phyloP scores from a whole-genome alignment of 768 basidiomycete genomes.

The Russula sp. region DNA sequence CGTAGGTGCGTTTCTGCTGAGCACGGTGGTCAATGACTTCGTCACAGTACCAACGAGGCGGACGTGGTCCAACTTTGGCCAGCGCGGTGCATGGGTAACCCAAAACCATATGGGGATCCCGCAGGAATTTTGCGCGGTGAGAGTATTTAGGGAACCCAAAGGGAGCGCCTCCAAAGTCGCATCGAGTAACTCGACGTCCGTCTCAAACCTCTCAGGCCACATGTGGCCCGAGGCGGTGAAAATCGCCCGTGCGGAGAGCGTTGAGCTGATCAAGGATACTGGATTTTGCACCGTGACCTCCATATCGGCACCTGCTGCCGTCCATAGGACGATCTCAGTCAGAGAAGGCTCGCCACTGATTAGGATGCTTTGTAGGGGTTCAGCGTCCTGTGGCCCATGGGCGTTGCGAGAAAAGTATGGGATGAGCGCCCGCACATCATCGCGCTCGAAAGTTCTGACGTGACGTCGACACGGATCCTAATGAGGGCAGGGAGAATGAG shows the following conservation, averaged over 20 bases:
- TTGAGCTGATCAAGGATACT: background rate
- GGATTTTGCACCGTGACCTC: background rate
- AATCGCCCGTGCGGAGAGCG: background rate
- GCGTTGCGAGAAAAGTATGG: constrained; percentile 2
- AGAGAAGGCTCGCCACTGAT: background rate
- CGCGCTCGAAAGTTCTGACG: background rate
- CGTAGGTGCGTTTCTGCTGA: background rate
- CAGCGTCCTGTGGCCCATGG: background rate
- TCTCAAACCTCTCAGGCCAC: background rate
- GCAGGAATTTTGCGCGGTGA: background rate
- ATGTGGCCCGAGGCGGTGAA: background rate
- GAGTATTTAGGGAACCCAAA: background rate
- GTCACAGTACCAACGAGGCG: background rate
- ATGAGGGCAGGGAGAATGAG: constrained; percentile 14
- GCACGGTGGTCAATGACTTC: background rate
- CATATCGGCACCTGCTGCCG: background rate
- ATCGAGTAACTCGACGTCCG: background rate
- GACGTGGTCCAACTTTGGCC: background rate
- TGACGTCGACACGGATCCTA: background rate
- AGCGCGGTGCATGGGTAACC: background rate
- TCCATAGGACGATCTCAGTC: background rate
- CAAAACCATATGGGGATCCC: background rate
- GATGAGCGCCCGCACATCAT: background rate
- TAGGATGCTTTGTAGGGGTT: background rate
- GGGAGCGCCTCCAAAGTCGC: background rate